Evolutionary conservation across 108 stramenopile genomes (phyloP).

Genomic region (Nitzschia inconspicua): DNA sequence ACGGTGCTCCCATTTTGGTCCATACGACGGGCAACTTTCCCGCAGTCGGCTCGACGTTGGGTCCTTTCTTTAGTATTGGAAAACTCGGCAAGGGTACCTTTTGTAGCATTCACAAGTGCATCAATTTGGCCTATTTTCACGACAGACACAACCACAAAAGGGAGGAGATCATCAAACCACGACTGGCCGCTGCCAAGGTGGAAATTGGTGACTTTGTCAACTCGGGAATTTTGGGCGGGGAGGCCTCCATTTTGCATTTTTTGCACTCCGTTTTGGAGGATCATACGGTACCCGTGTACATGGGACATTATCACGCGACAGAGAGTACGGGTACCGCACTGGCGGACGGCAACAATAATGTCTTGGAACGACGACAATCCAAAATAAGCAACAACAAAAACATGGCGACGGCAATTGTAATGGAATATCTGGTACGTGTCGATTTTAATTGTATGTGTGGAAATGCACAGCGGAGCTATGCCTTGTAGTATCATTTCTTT

Average conservation of each 20-base stretch:
- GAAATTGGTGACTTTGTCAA: conserved; percentile 72
- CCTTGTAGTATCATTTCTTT: no score
- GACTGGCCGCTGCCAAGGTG: conserved; percentile 80
- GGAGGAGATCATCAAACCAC: conserved; percentile 8
- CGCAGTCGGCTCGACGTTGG: conserved; percentile 51
- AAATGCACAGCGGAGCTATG: no score
- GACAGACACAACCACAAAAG: background rate
- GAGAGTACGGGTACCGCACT: conserved; percentile 12
- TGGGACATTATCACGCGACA: conserved; percentile 48
- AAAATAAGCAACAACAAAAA: conserved; percentile 4
- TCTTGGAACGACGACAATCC: conserved; percentile 9
- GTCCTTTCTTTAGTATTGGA: conserved; percentile 77
- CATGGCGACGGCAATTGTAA: conserved; percentile 60
- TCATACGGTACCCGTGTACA: conserved; percentile 65
- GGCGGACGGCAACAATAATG: no score
- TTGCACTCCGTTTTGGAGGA: conserved; percentile 41
- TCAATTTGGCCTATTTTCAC: conserved; percentile 58
- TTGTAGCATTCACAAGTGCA: conserved; percentile 84
- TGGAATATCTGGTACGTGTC: conserved; percentile 86
- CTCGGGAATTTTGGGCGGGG: conserved; percentile 79
- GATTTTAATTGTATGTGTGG: no score
- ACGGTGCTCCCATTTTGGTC: conserved; percentile 26
- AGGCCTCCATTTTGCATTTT: conserved; percentile 71
- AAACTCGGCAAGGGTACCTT: conserved; percentile 80
- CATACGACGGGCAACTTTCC: conserved; percentile 51